Percentiles rank a stretch among this genome's conserved stretches.
Evolutionary conservation across 148 eudicot genomes (phyloP).

Genomic region (Chenopodium quinoa): DNA sequence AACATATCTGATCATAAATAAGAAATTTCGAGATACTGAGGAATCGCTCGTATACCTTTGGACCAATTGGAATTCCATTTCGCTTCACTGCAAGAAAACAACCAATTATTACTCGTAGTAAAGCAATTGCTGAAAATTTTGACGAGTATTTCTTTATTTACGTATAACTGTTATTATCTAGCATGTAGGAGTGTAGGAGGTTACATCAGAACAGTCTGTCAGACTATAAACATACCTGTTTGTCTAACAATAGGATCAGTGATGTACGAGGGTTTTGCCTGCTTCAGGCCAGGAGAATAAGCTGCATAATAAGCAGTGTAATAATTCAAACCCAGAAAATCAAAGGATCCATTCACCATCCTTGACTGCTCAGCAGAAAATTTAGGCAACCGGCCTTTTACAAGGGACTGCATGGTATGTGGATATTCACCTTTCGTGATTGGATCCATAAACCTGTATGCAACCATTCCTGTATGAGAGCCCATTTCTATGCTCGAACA

Average conservation of each 20-base stretch:
- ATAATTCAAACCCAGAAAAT: constrained; percentile 56
- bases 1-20: background rate
- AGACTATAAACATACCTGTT: constrained; percentile 34
- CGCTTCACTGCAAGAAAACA: constrained; percentile 12
- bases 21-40: background rate
- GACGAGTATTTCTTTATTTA: background rate
- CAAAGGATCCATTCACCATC: constrained; percentile 41
- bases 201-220: background rate
- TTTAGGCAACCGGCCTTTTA: constrained; percentile 39
- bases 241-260: constrained; percentile 40
- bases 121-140: background rate
- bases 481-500: background rate
- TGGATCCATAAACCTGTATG: constrained; percentile 49
- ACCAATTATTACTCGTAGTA: background rate
- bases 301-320: constrained; percentile 42
- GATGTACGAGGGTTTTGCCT: constrained; percentile 29
- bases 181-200: background rate
- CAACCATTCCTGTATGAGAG: background rate
- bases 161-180: background rate
- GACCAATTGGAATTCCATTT: constrained; percentile 34
- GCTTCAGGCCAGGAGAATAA: constrained; percentile 14
- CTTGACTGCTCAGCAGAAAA: constrained; percentile 28
- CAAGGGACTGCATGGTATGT: constrained; percentile 33
- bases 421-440: constrained; percentile 49
- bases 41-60: constrained; percentile 14